phyloP scores from a whole-genome alignment of 306 rosid species.

The Trifolium pratense region DNA sequence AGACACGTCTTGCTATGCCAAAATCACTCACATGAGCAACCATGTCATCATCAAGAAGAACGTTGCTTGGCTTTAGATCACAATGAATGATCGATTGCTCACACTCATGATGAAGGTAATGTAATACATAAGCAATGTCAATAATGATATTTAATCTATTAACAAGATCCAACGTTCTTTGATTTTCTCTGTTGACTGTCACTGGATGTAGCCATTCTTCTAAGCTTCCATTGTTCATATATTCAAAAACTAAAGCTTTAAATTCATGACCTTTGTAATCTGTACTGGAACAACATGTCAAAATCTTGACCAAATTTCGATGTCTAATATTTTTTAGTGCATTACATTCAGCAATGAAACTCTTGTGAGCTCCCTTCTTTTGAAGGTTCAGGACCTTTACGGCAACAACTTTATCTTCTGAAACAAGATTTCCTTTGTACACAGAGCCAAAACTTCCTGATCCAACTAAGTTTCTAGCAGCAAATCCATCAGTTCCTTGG shows the following conservation, averaged over 20 bases:
- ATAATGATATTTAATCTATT: slow-evolving; percentile 39
- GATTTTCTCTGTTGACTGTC: not conserved
- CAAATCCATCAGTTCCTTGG: slow-evolving; percentile 26
- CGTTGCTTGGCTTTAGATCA: slow-evolving; percentile 44
- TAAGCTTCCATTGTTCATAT: too few species aligned
- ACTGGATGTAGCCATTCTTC: not conserved
- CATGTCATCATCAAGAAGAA: slow-evolving; percentile 40
- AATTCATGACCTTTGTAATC: too few species aligned
- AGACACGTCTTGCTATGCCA: slow-evolving; percentile 38
- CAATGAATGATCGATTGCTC: slow-evolving; percentile 31
- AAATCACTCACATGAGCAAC: slow-evolving; percentile 45
- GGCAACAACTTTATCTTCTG: slow-evolving; percentile 28
- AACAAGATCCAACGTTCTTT: not conserved
- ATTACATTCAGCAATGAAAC: slow-evolving; percentile 34
- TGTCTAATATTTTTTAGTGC: slow-evolving; percentile 22
- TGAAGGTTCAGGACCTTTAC: slow-evolving; percentile 36
- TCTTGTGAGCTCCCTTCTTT: slow-evolving; percentile 28
- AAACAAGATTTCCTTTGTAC: slow-evolving; percentile 4
- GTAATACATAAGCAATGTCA: slow-evolving; percentile 35
- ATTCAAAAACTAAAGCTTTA: too few species aligned
- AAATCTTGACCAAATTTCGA: not conserved
- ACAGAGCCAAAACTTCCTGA: slow-evolving; percentile 7
- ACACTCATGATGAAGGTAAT: slow-evolving; percentile 41
- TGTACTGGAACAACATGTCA: too few species aligned
- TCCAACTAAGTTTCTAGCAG: slow-evolving; percentile 29